Evolutionary conservation across 2,329 filamentous ascomycete species (phyloP).

Genomic region (Trichoderma lentiforme): DNA sequence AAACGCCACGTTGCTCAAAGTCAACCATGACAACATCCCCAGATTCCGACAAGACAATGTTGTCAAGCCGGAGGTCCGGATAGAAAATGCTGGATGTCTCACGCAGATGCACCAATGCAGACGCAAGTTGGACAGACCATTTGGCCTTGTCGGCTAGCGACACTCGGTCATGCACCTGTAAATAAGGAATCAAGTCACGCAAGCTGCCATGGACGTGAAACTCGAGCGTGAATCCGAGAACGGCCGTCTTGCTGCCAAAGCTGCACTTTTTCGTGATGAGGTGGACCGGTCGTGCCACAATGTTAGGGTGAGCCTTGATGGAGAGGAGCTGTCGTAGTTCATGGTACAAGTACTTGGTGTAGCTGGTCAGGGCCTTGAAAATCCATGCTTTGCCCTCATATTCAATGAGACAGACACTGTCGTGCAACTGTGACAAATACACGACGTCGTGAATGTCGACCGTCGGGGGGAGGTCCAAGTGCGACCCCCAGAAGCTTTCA

Average conservation of each 20-base stretch:
- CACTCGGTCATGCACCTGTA: slow-evolving; percentile 46
- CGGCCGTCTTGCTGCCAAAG: slow-evolving; percentile 54
- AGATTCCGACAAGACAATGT: slow-evolving; percentile 50
- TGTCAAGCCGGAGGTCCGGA: slow-evolving; percentile 58
- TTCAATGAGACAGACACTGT: slow-evolving; percentile 56
- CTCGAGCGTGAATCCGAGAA: slow-evolving; percentile 55
- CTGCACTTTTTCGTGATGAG: slow-evolving; percentile 54
- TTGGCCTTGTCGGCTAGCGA: slow-evolving; percentile 44
- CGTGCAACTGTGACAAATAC: slow-evolving; percentile 53
- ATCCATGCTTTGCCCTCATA: slow-evolving; percentile 44
- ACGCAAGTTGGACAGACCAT: slow-evolving; percentile 53
- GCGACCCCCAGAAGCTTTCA: slow-evolving; percentile 41
- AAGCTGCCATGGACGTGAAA: slow-evolving; percentile 54
- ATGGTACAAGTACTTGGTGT: slow-evolving; percentile 59
- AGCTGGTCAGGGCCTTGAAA: slow-evolving; percentile 57
- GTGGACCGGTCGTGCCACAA: slow-evolving; percentile 51
- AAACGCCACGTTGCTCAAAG: slow-evolving; percentile 61
- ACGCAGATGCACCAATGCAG: slow-evolving; percentile 49
- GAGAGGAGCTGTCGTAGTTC: slow-evolving; percentile 55
- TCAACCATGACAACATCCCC: slow-evolving; percentile 55
- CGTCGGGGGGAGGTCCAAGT: slow-evolving; percentile 41
- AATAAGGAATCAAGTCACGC: slow-evolving; percentile 52
- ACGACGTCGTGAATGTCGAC: slow-evolving; percentile 50
- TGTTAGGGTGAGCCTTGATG: slow-evolving; percentile 49
- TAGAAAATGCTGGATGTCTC: slow-evolving; percentile 48